Base-by-base conservation (phyloP, 768 basidiomycete species). In the Cystofilobasidium bisporidii region DNA sequence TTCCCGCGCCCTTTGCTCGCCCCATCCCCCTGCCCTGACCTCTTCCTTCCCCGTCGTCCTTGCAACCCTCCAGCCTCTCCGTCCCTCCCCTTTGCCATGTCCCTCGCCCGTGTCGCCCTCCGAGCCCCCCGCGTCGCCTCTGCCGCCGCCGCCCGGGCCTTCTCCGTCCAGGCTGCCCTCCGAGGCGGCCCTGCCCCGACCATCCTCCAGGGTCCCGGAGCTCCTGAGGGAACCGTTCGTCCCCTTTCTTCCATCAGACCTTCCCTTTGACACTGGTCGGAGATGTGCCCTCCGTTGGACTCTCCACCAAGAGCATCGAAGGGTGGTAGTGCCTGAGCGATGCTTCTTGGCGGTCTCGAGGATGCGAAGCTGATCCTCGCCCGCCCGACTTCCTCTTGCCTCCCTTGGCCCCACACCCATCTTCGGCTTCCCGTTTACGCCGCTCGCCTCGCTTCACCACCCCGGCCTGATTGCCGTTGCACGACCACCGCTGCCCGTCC, bases 151-250 rank as follows among this genome's bases (percentile, higher is more conserved):
- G 43, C 43, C 43, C 53, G 53, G 10, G 53, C 53, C 28, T 32
- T 56, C 53, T 28, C 53, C 15, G 28, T 56, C 53, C 53, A 56
- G 53, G 28, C 53, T 30, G 53, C 53, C 53, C 53, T 28, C 53
- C 50, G 50, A 9, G 28, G 30, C 9, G 18, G 30, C 9, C 5
- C 26, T 12, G 53, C 15, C 30, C 30, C 53, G 28, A 30, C 53
- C 53, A 28, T 61, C n/a, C 33, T 61, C 24, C 60, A 61, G 40
- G 60, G 60, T 61, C 60, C 60, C 24, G 60, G 60, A 61, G 60
- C 60, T 10, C 40, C 40, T 26, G 40, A 30, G n/a, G 60, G 60
- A 24, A 22, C 24, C 40, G 60, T 61, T 18, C 40, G 60, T 61
- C 40, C 40, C 28, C 36, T 36, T 36, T 36, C 36, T 36, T 36